Evolutionary conservation across 331 rosid species (phyloP).

Genomic region (Pyracantha coccinea): DNA sequence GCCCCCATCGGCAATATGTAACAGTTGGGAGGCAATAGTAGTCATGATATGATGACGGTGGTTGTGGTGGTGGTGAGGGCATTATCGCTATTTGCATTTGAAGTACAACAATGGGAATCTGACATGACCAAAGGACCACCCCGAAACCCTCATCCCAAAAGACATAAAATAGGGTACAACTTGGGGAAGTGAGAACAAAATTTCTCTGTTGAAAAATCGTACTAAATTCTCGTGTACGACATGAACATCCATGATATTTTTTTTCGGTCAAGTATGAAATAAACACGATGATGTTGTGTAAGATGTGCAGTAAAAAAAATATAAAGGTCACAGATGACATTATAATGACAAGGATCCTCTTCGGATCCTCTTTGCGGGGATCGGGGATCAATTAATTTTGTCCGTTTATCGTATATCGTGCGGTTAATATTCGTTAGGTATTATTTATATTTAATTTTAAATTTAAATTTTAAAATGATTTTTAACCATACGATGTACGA

Average conservation of each 20-base stretch:
- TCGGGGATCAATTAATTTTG: fast-evolving
- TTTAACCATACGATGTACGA: not conserved
- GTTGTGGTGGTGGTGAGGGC: not conserved
- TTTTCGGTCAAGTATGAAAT: too few relatives aligned
- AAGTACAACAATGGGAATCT: slow-evolving; percentile 4
- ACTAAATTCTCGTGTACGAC: too few relatives aligned
- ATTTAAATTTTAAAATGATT: too few relatives aligned
- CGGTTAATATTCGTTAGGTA: fast-evolving
- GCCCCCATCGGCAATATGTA: not conserved
- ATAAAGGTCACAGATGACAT: too few relatives aligned
- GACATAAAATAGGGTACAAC: not conserved
- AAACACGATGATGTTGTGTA: too few relatives aligned
- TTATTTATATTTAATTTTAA: too few relatives aligned
- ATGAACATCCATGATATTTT: too few relatives aligned
- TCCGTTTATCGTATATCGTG: fast-evolving
- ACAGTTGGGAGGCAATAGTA: not conserved
- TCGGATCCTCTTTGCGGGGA: too few relatives aligned
- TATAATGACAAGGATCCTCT: too few relatives aligned
- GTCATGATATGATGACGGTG: too few relatives aligned
- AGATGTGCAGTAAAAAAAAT: too few relatives aligned
- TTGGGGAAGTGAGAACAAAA: not conserved
- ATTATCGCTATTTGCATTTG: not conserved
- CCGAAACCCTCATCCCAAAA: not conserved
- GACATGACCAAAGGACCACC: not conserved
- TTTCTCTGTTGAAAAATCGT: too few relatives aligned